Evolutionary conservation across 441 rosid genomes (phyloP).

Genomic region (Rhodomyrtus psidioides): DNA sequence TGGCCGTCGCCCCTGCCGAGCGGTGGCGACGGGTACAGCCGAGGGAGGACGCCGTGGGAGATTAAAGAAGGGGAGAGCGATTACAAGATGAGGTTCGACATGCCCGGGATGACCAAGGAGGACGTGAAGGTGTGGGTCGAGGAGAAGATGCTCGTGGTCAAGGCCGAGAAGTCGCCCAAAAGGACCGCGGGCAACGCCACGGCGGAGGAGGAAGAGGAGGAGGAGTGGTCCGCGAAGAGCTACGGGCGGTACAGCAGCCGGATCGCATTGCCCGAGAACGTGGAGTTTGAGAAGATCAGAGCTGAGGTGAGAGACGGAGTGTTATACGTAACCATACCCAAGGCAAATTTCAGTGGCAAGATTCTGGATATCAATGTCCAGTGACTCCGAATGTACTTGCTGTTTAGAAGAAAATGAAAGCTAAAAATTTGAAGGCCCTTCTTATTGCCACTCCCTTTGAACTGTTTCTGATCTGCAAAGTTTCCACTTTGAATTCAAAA

Average conservation of each 20-base stretch:
- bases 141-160: slow-evolving; percentile 49
- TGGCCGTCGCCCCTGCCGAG: slow-evolving; percentile 13
- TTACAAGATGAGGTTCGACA: slow-evolving; percentile 55
- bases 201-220: slow-evolving; percentile 18
- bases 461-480: not conserved
- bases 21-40: slow-evolving; percentile 16
- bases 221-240: slow-evolving; percentile 51
- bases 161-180: slow-evolving; percentile 40
- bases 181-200: not conserved
- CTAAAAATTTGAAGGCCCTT: not conserved
- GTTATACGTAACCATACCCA: slow-evolving; percentile 41
- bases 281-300: slow-evolving; percentile 45
- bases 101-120: slow-evolving; percentile 63
- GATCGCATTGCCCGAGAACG: slow-evolving; percentile 56
- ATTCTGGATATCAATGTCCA: slow-evolving; percentile 40
- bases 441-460: not conserved
- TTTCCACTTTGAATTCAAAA: too few species aligned
- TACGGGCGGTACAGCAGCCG: slow-evolving; percentile 45
- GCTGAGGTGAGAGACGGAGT: slow-evolving; percentile 69
- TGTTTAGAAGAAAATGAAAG: not conserved
- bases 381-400: not conserved
- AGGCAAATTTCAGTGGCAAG: slow-evolving; percentile 15
- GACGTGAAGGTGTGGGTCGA: slow-evolving; percentile 60
- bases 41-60: slow-evolving; percentile 63
- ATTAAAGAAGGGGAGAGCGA: slow-evolving; percentile 42